These are phyloP conservation scores for Candida smagusa DNA, from an alignment of 1,139 yeast species.

Conservation along the genomic window DNA sequence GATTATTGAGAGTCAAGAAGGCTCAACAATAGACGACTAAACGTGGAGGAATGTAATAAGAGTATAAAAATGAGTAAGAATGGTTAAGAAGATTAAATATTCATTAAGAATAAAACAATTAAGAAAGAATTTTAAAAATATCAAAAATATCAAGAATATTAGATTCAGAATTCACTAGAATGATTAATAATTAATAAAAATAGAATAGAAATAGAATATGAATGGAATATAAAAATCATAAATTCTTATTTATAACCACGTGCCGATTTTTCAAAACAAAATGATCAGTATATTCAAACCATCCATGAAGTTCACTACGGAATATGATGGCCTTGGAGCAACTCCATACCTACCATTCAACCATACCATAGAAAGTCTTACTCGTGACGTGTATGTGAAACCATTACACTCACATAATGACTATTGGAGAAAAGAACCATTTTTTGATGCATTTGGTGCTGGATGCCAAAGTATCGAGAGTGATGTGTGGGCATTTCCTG, in stretches of 20 bases:
- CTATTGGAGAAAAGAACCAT: slow-evolving; percentile 64
- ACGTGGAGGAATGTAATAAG: neutral
- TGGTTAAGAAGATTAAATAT: neutral
- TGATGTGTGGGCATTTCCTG: slow-evolving; percentile 59
- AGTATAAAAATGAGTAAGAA: too few species aligned
- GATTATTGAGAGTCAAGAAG: slow-evolving; percentile 24
- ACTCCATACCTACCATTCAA: slow-evolving; percentile 15
- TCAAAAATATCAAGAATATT: too few species aligned
- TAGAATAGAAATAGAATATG: too few species aligned
- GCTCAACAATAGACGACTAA: neutral
- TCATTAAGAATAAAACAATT: too few species aligned
- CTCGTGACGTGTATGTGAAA: slow-evolving; percentile 47
- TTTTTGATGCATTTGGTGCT: slow-evolving; percentile 55
- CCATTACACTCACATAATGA: slow-evolving; percentile 75
- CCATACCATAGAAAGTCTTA: slow-evolving; percentile 31
- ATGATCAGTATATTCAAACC: slow-evolving; percentile 15
- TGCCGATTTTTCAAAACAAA: slow-evolving; percentile 1
- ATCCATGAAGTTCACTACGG: neutral
- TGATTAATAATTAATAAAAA: too few species aligned
- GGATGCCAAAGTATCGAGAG: slow-evolving; percentile 70
- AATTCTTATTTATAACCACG: slow-evolving; percentile 4
- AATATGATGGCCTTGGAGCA: slow-evolving; percentile 9
- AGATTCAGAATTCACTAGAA: too few species aligned
- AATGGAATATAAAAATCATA: too few species aligned
- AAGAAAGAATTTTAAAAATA: too few species aligned